phyloP scores from a whole-genome alignment of 129 eudicot genomes.

The Silybum marianum region DNA sequence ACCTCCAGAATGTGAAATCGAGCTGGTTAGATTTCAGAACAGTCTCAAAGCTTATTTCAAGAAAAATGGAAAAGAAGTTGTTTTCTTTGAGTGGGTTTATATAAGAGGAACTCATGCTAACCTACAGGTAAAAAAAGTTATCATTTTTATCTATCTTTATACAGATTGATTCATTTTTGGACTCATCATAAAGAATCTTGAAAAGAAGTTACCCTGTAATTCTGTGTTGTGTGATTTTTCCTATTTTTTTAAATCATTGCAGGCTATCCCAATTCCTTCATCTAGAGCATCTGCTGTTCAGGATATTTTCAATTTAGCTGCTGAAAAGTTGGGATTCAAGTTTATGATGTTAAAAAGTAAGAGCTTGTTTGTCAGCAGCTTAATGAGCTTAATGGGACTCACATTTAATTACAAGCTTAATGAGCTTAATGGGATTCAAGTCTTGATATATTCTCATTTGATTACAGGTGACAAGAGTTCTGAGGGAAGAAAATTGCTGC shows the following conservation, averaged over 20 bases:
- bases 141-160: neutral
- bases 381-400: neutral
- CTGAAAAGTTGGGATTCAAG: constrained; percentile 86
- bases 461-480: constrained; percentile 46
- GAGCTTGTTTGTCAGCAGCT: neutral
- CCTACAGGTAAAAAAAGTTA: constrained; percentile 60
- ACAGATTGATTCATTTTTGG: neutral
- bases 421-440: neutral
- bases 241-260: constrained; percentile 17
- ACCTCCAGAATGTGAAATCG: constrained; percentile 69
- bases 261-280: constrained; percentile 87
- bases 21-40: constrained; percentile 62
- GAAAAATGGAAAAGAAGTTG: constrained; percentile 67
- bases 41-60: constrained; percentile 68
- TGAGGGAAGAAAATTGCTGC: constrained; percentile 52
- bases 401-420: too few relatives aligned
- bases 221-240: neutral
- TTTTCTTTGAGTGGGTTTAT: constrained; percentile 88
- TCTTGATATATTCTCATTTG: neutral
- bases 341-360: constrained; percentile 59
- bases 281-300: constrained; percentile 69
- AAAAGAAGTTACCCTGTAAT: neutral
- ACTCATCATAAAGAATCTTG: neutral
- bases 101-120: constrained; percentile 87
- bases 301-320: constrained; percentile 82